A percentile compares a stretch with the other conserved stretches of the same genome.
phyloP scores from a whole-genome alignment of 345 rosid species.

The Iberis pinnata region DNA sequence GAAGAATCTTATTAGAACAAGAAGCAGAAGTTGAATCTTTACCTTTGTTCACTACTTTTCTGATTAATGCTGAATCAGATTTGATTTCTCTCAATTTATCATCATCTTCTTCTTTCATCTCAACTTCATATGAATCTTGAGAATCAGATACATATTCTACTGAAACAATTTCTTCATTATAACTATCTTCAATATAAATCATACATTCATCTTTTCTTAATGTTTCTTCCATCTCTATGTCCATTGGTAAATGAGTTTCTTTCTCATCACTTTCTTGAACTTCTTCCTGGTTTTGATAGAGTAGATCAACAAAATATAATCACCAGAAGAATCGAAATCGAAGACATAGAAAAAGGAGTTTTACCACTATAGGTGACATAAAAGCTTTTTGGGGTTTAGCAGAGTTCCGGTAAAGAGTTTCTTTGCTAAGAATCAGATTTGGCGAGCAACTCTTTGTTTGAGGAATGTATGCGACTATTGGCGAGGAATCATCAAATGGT shows the following conservation, averaged over 20 bases:
- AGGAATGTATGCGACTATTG: constrained; percentile 14
- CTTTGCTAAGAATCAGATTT: constrained; percentile 36
- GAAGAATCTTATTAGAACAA: constrained; percentile 8
- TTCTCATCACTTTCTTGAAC: constrained; percentile 36
- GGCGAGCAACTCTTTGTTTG: constrained; percentile 31
- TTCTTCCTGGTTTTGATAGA: constrained; percentile 45
- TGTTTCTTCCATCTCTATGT: constrained; percentile 14
- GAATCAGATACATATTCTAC: constrained; percentile 25
- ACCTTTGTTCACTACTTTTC: constrained; percentile 11
- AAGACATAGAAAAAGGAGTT: constrained; percentile 5
- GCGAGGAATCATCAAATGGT: constrained; percentile 30
- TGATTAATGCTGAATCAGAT: constrained; percentile 9
- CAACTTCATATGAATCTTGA: constrained; percentile 17
- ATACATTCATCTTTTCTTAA: constrained; percentile 7
- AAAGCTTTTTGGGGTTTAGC: constrained; percentile 22
- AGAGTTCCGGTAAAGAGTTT: constrained; percentile 19
- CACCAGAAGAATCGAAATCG: neutral
- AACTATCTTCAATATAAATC: constrained; percentile 25
- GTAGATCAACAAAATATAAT: neutral
- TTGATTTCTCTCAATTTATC: constrained; percentile 14
- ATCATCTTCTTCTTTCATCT: constrained; percentile 10
- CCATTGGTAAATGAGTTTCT: constrained; percentile 25
- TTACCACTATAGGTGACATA: constrained; percentile 50
- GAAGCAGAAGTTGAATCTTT: constrained; percentile 4
- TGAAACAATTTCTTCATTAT: constrained; percentile 22